Conservation (phyloP, 768 basidiomycete species). For the Dictyophora rubrovolvata region DNA sequence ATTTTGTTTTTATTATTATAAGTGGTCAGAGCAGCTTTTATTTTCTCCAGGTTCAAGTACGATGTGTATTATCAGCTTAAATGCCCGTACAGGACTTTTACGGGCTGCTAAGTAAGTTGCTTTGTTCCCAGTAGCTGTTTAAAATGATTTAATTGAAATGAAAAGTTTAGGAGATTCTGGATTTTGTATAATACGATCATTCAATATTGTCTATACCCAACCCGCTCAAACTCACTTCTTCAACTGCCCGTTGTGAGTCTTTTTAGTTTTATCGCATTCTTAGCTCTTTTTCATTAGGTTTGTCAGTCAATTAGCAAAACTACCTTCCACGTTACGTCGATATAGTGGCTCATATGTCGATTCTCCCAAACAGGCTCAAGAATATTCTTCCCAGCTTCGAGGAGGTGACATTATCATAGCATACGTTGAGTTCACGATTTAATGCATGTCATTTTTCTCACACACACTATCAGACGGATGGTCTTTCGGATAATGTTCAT, state of each 20-base stretch:
- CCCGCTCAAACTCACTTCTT: conserved; percentile 34
- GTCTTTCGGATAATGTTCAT: conserved; percentile 50
- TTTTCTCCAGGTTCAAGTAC: conserved; percentile 67
- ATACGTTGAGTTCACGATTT: conserved; percentile 27
- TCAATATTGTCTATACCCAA: conserved; percentile 17
- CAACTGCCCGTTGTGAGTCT: conserved; percentile 40
- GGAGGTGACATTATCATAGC: conserved; percentile 44
- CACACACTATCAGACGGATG: conserved; percentile 36
- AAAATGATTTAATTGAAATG: background rate
- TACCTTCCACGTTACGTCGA: conserved; percentile 18
- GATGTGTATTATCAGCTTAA: conserved; percentile 62
- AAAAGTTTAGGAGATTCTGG: conserved; percentile 18
- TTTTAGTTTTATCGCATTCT: conserved; percentile 8
- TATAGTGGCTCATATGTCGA: conserved; percentile 24
- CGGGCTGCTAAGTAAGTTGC: conserved; percentile 64
- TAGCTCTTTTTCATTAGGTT: conserved; percentile 20
- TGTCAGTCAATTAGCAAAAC: conserved; percentile 27
- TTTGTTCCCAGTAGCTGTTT: background rate
- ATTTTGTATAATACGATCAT: conserved; percentile 16
- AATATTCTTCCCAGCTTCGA: conserved; percentile 35
- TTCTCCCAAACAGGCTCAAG: conserved; percentile 32
- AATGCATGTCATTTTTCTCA: background rate
- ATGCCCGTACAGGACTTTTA: conserved; percentile 62
- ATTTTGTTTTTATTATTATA: conserved; percentile 7
- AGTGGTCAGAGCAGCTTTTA: conserved; percentile 6